phyloP scores from a whole-genome alignment of 768 basidiomycete species.

The Ramaria sp. region DNA sequence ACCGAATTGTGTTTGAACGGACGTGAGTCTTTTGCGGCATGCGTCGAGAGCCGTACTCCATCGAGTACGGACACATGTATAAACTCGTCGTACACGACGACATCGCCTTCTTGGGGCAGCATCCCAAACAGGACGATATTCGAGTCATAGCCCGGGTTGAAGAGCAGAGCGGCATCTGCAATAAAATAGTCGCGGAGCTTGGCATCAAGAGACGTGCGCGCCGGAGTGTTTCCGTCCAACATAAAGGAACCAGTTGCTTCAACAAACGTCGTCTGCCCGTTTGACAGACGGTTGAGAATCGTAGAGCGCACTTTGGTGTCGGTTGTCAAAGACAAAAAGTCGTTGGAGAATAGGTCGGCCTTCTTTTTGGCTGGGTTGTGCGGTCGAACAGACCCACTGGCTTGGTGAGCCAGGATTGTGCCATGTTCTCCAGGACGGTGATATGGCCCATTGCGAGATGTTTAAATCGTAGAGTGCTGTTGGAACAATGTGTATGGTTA shows the following conservation, averaged over 20 bases:
- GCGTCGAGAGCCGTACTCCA: constrained; percentile 25
- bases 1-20: constrained; percentile 28
- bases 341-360: constrained; percentile 15
- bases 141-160: constrained; percentile 34
- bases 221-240: constrained; percentile 27
- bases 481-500: too few relatives aligned
- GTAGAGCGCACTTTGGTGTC: constrained; percentile 16
- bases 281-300: constrained; percentile 10
- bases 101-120: constrained; percentile 27
- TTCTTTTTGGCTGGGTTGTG: not conserved
- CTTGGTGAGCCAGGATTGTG: too few relatives aligned
- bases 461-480: too few relatives aligned
- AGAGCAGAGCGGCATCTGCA: constrained; percentile 21
- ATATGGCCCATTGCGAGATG: too few relatives aligned
- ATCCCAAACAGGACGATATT: constrained; percentile 30
- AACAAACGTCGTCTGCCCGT: constrained; percentile 12
- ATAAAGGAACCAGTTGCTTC: constrained; percentile 32
- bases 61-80: constrained; percentile 35
- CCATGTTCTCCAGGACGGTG: too few relatives aligned
- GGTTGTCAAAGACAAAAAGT: constrained; percentile 26
- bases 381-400: too few relatives aligned
- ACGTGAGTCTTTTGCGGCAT: not conserved
- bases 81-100: constrained; percentile 30
- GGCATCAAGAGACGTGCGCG: constrained; percentile 24
- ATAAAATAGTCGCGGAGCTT: constrained; percentile 19